phyloP scores from a whole-genome alignment of 1,139 yeast genomes.

The Zygoascus meyerae region DNA sequence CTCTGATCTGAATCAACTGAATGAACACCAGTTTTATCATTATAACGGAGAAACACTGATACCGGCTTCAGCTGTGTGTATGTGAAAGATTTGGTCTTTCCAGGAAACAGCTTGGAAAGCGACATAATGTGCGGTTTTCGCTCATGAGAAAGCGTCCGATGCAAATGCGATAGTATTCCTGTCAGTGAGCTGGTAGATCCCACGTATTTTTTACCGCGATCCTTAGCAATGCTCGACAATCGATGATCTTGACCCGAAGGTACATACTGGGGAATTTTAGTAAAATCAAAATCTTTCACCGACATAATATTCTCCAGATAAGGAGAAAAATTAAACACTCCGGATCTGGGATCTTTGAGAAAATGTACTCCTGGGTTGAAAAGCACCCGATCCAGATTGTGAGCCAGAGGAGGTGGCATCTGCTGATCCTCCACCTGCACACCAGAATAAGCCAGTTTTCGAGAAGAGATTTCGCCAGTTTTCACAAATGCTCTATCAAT shows the following conservation, averaged over 20 bases:
- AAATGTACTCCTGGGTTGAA: constrained; percentile 83
- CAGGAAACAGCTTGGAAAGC: constrained; percentile 43
- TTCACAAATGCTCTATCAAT: constrained; percentile 6
- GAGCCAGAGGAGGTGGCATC: constrained; percentile 45
- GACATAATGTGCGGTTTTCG: constrained; percentile 43
- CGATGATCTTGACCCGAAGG: constrained; percentile 61
- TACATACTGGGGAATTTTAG: constrained; percentile 50
- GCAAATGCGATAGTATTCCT: constrained; percentile 64
- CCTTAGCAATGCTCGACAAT: constrained; percentile 46
- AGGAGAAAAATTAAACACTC: constrained; percentile 65
- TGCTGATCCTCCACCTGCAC: constrained; percentile 25
- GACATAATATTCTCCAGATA: constrained; percentile 55
- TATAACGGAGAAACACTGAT: constrained; percentile 38
- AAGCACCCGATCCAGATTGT: constrained; percentile 60
- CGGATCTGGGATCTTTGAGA: constrained; percentile 68
- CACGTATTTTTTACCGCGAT: constrained; percentile 43
- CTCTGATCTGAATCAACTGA: constrained; percentile 71
- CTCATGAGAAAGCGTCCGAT: constrained; percentile 58
- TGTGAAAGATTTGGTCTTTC: constrained; percentile 29
- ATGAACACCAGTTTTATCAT: constrained; percentile 38
- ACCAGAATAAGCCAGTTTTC: constrained; percentile 17
- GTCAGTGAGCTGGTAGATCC: constrained; percentile 93
- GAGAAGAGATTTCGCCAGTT: constrained; percentile 11
- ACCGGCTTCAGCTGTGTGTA: constrained; percentile 40
- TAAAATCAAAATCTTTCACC: constrained; percentile 64